These are phyloP conservation scores for Saccharomycopsis vini DNA, from an alignment of 805 yeast genomes.

Conservation along the genomic window DNA sequence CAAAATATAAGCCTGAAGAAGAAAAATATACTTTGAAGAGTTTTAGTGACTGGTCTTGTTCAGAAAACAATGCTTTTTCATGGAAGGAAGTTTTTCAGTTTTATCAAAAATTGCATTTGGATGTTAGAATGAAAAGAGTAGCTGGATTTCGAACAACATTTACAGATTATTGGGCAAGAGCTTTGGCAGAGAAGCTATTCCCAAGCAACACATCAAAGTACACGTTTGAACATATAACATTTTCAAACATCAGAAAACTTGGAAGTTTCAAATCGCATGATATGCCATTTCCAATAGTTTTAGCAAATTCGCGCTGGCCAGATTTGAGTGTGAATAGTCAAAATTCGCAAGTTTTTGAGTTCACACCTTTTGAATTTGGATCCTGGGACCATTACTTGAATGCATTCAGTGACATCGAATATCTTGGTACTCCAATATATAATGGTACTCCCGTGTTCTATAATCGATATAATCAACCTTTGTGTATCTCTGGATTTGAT, in stretches of 20 bases:
- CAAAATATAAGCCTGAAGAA: too few relatives aligned
- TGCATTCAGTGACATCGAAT: slow-evolving; percentile 42
- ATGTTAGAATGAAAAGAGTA: slow-evolving; percentile 42
- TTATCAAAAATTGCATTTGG: slow-evolving; percentile 44
- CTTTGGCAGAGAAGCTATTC: slow-evolving; percentile 45
- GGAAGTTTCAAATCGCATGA: slow-evolving; percentile 50
- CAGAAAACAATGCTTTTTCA: too few relatives aligned
- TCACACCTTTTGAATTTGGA: slow-evolving; percentile 60
- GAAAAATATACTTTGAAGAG: too few relatives aligned
- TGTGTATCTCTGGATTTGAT: slow-evolving; percentile 47
- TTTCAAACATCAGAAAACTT: slow-evolving; percentile 47
- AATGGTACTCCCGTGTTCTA: slow-evolving; percentile 29
- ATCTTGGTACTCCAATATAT: slow-evolving; percentile 40
- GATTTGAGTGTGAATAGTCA: slow-evolving; percentile 26
- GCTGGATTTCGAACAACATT: slow-evolving; percentile 49
- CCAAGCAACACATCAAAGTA: slow-evolving; percentile 32
- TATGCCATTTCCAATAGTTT: slow-evolving; percentile 66
- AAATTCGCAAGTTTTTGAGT: slow-evolving; percentile 43
- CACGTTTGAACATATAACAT: slow-evolving; percentile 48
- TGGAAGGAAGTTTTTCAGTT: slow-evolving; percentile 28
- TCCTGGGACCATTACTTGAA: slow-evolving; percentile 47
- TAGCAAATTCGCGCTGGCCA: slow-evolving; percentile 41
- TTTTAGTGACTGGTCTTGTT: background rate
- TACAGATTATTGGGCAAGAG: slow-evolving; percentile 65
- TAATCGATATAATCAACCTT: slow-evolving; percentile 23